Percentiles rank a stretch among this genome's conserved stretches.
Evolutionary conservation across 306 rosid species (phyloP).

Genomic region (Comarum palustre): DNA sequence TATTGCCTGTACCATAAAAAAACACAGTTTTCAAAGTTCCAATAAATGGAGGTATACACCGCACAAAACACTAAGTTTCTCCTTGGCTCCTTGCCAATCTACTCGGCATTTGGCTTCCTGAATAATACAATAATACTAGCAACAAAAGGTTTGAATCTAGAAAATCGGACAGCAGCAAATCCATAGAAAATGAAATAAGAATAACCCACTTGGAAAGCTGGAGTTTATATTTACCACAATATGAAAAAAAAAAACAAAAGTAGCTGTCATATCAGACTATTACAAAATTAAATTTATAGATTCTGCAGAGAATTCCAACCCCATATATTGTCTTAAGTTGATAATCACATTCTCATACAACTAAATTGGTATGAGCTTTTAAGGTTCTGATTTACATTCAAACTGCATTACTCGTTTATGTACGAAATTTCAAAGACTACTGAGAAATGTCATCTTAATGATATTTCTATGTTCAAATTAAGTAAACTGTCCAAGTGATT

Average conservation of each 20-base stretch:
- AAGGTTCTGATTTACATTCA: not conserved
- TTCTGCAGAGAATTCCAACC: not conserved
- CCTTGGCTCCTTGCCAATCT: not conserved
- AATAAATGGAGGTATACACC: not conserved
- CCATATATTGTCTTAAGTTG: not conserved
- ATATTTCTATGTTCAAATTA: not conserved
- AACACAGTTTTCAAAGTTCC: not conserved
- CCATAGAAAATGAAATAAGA: not conserved
- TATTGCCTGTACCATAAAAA: conserved; percentile 54
- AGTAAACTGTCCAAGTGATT: too few species aligned
- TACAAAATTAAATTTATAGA: not conserved
- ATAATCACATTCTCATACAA: not conserved
- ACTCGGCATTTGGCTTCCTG: not conserved
- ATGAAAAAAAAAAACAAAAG: not conserved
- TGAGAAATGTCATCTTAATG: not conserved
- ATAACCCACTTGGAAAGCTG: not conserved
- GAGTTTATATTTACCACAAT: not conserved
- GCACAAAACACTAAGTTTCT: not conserved
- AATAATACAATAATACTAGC: not conserved
- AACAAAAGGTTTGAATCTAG: not conserved
- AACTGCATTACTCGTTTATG: not conserved
- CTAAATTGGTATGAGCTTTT: not conserved
- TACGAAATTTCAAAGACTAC: not conserved
- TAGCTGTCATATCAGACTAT: not conserved
- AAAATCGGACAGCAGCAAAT: not conserved